These are phyloP conservation scores for Trametes maxima DNA, from an alignment of 768 basidiomycete genomes.

Conservation along the genomic window DNA sequence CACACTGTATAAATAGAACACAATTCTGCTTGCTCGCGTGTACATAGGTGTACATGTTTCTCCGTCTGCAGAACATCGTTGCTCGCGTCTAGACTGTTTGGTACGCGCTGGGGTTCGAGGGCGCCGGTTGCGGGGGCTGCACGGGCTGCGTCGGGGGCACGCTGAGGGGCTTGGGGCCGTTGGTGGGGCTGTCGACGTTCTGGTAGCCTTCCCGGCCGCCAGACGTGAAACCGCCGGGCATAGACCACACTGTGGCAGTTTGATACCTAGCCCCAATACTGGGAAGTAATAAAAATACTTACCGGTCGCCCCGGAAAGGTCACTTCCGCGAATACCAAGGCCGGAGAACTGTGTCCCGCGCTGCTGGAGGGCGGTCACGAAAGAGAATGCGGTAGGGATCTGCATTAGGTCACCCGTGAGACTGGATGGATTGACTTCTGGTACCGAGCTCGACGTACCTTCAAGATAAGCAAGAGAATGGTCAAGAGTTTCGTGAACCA, in stretches of 20 bases:
- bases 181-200: slow-evolving; percentile 36
- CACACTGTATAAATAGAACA: slow-evolving; percentile 15
- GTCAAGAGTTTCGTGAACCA: slow-evolving; percentile 58
- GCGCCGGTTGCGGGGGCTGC: slow-evolving; percentile 20
- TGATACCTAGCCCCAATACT: background rate
- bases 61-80: background rate
- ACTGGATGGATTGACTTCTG: background rate
- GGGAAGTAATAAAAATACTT: background rate
- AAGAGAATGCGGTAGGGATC: slow-evolving; percentile 41
- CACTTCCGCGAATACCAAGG: slow-evolving; percentile 36
- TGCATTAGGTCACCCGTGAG: slow-evolving; percentile 14
- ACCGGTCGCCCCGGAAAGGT: slow-evolving; percentile 40
- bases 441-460: slow-evolving; percentile 32
- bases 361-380: slow-evolving; percentile 37
- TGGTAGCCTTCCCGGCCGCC: slow-evolving; percentile 40
- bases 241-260: slow-evolving; percentile 41
- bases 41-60: background rate
- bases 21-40: background rate
- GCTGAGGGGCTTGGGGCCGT: slow-evolving; percentile 29
- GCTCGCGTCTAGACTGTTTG: slow-evolving; percentile 36
- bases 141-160: slow-evolving; percentile 26
- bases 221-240: slow-evolving; percentile 46
- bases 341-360: slow-evolving; percentile 39
- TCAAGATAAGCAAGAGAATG: slow-evolving; percentile 40
- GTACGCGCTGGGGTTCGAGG: slow-evolving; percentile 35